A percentile compares a stretch with the other conserved stretches of the same genome.
phyloP scores from a whole-genome alignment of 148 eudicot species.

The Rhododendron griersonianum region DNA sequence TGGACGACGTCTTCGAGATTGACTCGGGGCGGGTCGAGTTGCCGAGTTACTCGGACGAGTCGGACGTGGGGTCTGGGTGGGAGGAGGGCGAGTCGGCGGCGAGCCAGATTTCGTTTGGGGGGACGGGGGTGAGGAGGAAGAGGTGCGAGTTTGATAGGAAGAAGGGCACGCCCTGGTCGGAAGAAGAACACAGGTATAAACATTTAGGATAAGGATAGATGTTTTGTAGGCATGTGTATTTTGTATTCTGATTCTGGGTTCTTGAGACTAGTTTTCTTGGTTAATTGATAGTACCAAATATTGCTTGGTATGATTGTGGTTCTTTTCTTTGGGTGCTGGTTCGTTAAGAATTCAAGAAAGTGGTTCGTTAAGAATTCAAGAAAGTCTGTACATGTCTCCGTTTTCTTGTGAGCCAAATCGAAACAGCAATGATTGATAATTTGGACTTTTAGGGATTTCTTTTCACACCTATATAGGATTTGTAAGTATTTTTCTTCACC shows the following conservation, averaged over 20 bases:
- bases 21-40: conserved; percentile 51
- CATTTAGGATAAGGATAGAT: not conserved
- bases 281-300: not conserved
- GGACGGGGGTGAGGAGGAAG: conserved; percentile 4
- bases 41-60: conserved; percentile 36
- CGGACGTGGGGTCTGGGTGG: not conserved
- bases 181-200: conserved; percentile 54
- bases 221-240: not conserved
- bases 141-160: conserved; percentile 28
- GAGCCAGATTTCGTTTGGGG: conserved; percentile 38
- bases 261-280: not conserved
- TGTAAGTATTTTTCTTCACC: not conserved
- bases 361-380: not conserved
- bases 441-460: not conserved
- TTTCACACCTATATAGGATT: too few relatives aligned
- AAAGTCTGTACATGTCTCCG: too few relatives aligned
- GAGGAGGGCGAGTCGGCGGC: not conserved
- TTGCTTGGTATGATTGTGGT: not conserved
- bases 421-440: not conserved
- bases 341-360: not conserved
- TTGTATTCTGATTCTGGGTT: not conserved
- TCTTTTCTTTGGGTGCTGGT: not conserved
- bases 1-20: conserved; percentile 41
- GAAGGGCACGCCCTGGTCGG: conserved; percentile 66
- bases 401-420: not conserved